These are phyloP conservation scores for Niebla homalea DNA, from an alignment of 495 filamentous ascomycete genomes.

Conservation along the genomic window DNA sequence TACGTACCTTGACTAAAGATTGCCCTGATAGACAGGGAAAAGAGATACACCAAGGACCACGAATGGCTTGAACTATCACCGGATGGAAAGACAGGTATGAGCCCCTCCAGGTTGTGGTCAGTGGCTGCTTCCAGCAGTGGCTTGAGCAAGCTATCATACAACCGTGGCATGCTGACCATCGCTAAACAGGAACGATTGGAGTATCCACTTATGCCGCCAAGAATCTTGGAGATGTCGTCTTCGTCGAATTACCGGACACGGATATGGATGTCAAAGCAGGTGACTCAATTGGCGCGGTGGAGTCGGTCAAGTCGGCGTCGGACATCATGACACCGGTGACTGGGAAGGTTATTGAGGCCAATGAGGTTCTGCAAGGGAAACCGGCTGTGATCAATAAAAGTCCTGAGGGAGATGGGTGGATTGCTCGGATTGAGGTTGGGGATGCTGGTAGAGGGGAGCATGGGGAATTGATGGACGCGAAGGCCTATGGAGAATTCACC, in stretches of 20 bases:
- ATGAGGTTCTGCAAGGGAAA: conserved; percentile 63
- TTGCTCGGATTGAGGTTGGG: conserved; percentile 67
- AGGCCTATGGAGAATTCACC: conserved; percentile 61
- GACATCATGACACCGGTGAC: conserved; percentile 84
- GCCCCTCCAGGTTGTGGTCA: background rate
- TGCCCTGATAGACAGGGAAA: conserved; percentile 28
- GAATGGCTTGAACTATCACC: conserved; percentile 87
- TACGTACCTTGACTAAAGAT: no score
- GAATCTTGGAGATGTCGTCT: conserved; percentile 89
- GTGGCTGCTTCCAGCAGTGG: no score
- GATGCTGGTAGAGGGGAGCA: conserved; percentile 51
- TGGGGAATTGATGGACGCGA: conserved; percentile 57
- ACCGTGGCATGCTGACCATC: no score
- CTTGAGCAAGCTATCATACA: no score
- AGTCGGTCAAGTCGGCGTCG: conserved; percentile 94
- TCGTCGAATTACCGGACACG: conserved; percentile 71
- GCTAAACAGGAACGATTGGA: conserved; percentile 54
- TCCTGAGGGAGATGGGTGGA: conserved; percentile 70
- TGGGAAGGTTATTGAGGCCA: conserved; percentile 60
- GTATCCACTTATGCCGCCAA: conserved; percentile 85
- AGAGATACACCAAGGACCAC: conserved; percentile 94
- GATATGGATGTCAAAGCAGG: conserved; percentile 53
- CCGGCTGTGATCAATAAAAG: conserved; percentile 75
- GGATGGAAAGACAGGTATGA: conserved; percentile 49
- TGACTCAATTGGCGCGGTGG: conserved; percentile 77